Conservation (phyloP, 225 moss, liverwort and hornwort genomes). For the Physcomitrium patens region DNA sequence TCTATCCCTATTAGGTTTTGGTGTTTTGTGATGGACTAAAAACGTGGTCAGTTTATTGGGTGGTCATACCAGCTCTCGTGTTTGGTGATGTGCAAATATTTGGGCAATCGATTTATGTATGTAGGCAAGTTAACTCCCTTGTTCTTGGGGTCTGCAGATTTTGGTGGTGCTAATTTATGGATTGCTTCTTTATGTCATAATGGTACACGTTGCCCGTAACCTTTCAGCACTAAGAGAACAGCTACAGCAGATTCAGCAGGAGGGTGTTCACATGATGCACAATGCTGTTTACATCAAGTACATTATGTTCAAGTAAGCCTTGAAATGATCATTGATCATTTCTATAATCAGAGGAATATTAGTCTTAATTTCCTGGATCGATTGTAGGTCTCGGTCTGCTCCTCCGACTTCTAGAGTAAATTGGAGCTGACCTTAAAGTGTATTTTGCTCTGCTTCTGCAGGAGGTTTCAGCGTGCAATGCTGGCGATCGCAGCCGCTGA, state of each 20-base stretch:
- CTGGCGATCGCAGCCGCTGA: constrained; percentile 57
- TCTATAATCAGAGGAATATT: background rate
- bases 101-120: background rate
- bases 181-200: constrained; percentile 63
- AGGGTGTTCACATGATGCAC: constrained; percentile 63
- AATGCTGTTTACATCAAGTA: constrained; percentile 59
- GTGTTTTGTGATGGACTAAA: too few relatives aligned
- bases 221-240: constrained; percentile 61
- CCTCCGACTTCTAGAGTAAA: background rate
- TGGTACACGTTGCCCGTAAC: constrained; percentile 61
- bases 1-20: too few relatives aligned
- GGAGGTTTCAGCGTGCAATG: constrained; percentile 63
- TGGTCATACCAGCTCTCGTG: background rate
- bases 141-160: constrained; percentile 46
- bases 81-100: constrained; percentile 9
- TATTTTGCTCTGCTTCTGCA: constrained; percentile 17
- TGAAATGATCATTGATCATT: background rate
- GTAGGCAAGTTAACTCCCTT: background rate
- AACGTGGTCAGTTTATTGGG: too few relatives aligned
- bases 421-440: background rate
- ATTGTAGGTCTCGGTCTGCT: background rate
- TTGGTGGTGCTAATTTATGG: constrained; percentile 61
- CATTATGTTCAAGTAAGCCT: constrained; percentile 62
- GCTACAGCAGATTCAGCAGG: constrained; percentile 63
- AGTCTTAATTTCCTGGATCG: background rate